Percentiles rank a stretch among this genome's conserved stretches.
Conservation (phyloP, 768 basidiomycete species). For the Gyrodon lividus region DNA sequence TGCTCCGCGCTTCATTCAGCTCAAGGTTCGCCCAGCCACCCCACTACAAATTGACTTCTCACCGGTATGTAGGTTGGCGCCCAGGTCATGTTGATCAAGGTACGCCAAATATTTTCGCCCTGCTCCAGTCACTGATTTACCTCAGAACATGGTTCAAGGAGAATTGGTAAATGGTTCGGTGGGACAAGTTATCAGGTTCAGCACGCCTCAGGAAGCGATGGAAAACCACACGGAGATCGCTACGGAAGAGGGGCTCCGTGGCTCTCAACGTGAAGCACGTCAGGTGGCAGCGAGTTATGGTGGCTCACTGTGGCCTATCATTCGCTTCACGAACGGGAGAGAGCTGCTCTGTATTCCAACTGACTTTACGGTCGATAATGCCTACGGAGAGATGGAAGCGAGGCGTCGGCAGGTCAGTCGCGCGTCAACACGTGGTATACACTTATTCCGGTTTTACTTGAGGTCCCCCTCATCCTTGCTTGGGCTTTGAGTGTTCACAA, state of each 20-base stretch:
- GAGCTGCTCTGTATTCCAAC: slow-evolving; percentile 49
- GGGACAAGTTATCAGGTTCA: slow-evolving; percentile 52
- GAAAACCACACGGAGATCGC: slow-evolving; percentile 38
- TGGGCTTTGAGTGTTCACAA: slow-evolving; percentile 91
- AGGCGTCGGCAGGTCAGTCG: slow-evolving; percentile 51
- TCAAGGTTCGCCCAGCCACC: slow-evolving; percentile 43
- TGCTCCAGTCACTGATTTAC: background rate
- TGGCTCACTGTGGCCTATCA: slow-evolving; percentile 53
- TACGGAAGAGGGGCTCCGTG: slow-evolving; percentile 32
- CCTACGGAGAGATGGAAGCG: slow-evolving; percentile 57
- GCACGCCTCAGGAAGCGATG: slow-evolving; percentile 42
- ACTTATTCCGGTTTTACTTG: slow-evolving; percentile 18
- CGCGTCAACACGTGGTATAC: background rate
- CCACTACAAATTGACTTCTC: background rate
- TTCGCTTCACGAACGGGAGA: slow-evolving; percentile 53
- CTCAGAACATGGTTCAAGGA: slow-evolving; percentile 68
- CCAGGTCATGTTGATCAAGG: slow-evolving; percentile 85
- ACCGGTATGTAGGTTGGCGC: slow-evolving; percentile 57
- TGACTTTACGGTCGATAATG: slow-evolving; percentile 65
- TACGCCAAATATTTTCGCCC: slow-evolving; percentile 15
- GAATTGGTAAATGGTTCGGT: slow-evolving; percentile 69
- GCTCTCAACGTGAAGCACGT: slow-evolving; percentile 25
- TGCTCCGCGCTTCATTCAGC: slow-evolving; percentile 42
- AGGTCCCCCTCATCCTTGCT: slow-evolving; percentile 67
- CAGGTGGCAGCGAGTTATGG: slow-evolving; percentile 18